Conservation (phyloP, 352 stramenopile genomes). For the Globisporangium parvum region DNA sequence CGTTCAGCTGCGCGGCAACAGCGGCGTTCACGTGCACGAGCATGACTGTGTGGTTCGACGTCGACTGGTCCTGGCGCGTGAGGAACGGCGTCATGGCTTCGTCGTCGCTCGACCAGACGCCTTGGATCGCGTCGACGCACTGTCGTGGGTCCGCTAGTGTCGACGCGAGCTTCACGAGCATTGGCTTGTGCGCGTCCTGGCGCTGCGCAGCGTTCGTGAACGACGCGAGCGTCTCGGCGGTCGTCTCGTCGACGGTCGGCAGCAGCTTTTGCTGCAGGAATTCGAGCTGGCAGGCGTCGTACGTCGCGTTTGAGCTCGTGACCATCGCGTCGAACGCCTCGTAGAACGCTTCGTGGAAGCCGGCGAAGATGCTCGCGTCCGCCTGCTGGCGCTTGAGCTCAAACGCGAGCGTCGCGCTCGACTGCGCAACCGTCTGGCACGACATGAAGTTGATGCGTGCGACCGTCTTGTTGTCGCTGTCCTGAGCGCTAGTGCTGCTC, state of each 20-base stretch:
- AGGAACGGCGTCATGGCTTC: conserved; percentile 48
- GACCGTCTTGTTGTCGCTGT: conserved; percentile 9
- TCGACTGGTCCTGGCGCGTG: conserved; percentile 33
- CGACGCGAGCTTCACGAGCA: conserved; percentile 43
- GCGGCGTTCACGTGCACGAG: conserved; percentile 42
- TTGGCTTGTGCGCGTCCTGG: conserved; percentile 22
- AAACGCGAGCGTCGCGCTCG: conserved; percentile 33
- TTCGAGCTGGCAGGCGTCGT: conserved; percentile 58
- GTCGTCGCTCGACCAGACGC: conserved; percentile 26
- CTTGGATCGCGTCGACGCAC: conserved; percentile 36
- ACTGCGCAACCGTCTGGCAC: conserved; percentile 30
- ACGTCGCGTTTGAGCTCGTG: conserved; percentile 39
- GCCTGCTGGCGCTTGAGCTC: conserved; percentile 20
- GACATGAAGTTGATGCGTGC: conserved; percentile 29
- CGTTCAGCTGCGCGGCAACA: conserved; percentile 24
- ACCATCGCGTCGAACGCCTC: conserved; percentile 60
- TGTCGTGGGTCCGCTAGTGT: conserved; percentile 28
- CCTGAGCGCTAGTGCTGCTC: background rate
- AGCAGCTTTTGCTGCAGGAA: conserved; percentile 61
- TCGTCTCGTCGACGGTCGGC: conserved; percentile 25
- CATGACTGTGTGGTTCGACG: conserved; percentile 37
- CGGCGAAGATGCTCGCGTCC: conserved; percentile 31
- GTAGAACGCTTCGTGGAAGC: conserved; percentile 62
- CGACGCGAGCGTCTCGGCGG: conserved; percentile 13
- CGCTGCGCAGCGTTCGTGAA: conserved; percentile 7